phyloP scores from a whole-genome alignment of 345 rosid genomes.

The Dipteronia dyeriana region DNA sequence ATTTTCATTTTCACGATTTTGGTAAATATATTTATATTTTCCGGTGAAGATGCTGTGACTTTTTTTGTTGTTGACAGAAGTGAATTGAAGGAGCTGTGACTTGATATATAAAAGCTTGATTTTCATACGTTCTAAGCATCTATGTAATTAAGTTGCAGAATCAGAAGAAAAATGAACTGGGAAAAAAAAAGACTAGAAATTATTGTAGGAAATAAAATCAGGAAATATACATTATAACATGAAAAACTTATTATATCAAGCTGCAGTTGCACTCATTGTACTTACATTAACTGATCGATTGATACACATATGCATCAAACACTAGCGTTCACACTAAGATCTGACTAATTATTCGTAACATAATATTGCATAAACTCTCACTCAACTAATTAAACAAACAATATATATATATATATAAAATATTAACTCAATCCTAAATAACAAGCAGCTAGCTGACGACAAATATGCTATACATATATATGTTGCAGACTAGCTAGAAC shows the following conservation, averaged over 20 bases:
- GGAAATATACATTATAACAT: not conserved
- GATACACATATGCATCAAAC: constrained; percentile 7
- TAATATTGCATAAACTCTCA: not conserved
- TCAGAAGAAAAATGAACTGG: not conserved
- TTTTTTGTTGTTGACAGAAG: no score
- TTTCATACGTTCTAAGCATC: not conserved
- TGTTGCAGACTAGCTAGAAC: not conserved
- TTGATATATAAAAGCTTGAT: not conserved
- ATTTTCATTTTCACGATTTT: not conserved
- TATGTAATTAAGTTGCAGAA: not conserved
- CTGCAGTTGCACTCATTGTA: constrained; percentile 1
- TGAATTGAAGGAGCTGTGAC: not conserved
- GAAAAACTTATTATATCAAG: not conserved
- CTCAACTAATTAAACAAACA: not conserved
- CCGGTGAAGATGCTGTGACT: not conserved
- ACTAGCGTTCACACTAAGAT: constrained; percentile 6
- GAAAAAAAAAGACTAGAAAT: not conserved
- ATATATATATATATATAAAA: not conserved
- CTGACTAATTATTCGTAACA: constrained; percentile 7
- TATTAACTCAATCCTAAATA: not conserved
- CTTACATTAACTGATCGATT: constrained; percentile 7
- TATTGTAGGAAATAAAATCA: not conserved
- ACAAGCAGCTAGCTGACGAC: not conserved
- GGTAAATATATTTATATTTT: not conserved
- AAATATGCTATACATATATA: not conserved